Conservation (phyloP, 257 asterid species). For the Capsicum baccatum region DNA sequence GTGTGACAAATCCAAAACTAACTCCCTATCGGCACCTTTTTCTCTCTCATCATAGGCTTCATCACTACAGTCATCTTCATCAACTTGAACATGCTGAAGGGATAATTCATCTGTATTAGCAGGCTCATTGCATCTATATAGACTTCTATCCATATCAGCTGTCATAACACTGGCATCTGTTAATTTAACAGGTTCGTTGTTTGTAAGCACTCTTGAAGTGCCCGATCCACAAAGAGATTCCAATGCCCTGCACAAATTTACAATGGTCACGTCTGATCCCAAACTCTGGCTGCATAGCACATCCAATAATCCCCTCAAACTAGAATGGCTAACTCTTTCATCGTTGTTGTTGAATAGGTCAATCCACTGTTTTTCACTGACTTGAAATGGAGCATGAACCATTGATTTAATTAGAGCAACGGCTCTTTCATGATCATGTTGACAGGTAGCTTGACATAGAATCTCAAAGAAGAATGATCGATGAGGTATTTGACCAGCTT, state of each 20-base stretch:
- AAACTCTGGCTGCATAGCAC: constrained; percentile 43
- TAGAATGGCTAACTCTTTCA: constrained; percentile 45
- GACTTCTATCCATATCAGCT: constrained; percentile 25
- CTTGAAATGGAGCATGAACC: constrained; percentile 73
- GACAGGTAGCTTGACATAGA: constrained; percentile 60
- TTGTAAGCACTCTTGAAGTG: constrained; percentile 32
- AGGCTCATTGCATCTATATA: neutral
- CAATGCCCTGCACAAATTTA: constrained; percentile 62
- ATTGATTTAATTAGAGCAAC: constrained; percentile 58
- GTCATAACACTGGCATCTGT: constrained; percentile 29
- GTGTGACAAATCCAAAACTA: constrained; percentile 28
- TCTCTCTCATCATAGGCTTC: constrained; percentile 9
- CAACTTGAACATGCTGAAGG: constrained; percentile 26
- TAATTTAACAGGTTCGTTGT: neutral
- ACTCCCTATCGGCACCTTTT: constrained; percentile 30
- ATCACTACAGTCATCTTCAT: constrained; percentile 16
- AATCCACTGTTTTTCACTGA: constrained; percentile 69
- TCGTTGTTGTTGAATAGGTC: constrained; percentile 56
- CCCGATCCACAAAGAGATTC: constrained; percentile 49
- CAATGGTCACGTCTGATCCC: constrained; percentile 57
- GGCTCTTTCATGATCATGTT: constrained; percentile 52
- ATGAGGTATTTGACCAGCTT: constrained; percentile 83
- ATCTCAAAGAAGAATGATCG: constrained; percentile 69
- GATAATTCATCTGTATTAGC: constrained; percentile 21
- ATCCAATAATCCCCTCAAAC: constrained; percentile 53